Conservation (phyloP, 345 rosid genomes). For the Nasturtium officinale region DNA sequence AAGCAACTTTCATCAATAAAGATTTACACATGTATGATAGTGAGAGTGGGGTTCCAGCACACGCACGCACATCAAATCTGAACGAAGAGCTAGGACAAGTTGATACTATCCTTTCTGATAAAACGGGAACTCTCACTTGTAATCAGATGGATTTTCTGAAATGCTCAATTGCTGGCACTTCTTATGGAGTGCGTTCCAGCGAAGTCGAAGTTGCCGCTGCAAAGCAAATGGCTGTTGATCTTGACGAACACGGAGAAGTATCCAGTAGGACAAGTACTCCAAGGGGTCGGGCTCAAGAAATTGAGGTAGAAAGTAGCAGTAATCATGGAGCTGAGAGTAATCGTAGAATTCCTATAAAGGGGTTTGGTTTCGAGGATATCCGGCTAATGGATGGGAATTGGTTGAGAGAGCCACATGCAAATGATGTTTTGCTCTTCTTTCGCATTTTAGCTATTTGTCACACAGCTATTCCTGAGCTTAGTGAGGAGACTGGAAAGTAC, state of each 20-base stretch:
- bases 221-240: constrained; percentile 79
- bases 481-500: constrained; percentile 69
- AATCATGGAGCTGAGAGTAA: constrained; percentile 52
- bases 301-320: constrained; percentile 72
- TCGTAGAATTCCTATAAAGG: constrained; percentile 60
- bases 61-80: constrained; percentile 92
- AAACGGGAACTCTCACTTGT: constrained; percentile 97
- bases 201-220: constrained; percentile 95
- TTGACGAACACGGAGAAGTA: constrained; percentile 55
- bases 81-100: constrained; percentile 99
- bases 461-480: constrained; percentile 87
- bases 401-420: constrained; percentile 68
- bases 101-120: constrained; percentile 95
- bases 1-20: constrained; percentile 87
- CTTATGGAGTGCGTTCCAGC: constrained; percentile 71
- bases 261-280: constrained; percentile 46
- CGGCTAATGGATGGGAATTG: constrained; percentile 83
- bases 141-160: constrained; percentile 98
- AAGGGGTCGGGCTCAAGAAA: constrained; percentile 52
- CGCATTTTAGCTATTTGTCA: constrained; percentile 87
- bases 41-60: constrained; percentile 80
- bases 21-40: constrained; percentile 88
- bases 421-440: constrained; percentile 60
- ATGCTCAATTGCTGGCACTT: constrained; percentile 89
- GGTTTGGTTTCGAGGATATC: constrained; percentile 84